Percentiles rank a stretch among this genome's conserved stretches.
Conservation (phyloP, 2,329 filamentous ascomycete genomes). For the Fusarium sp. region DNA sequence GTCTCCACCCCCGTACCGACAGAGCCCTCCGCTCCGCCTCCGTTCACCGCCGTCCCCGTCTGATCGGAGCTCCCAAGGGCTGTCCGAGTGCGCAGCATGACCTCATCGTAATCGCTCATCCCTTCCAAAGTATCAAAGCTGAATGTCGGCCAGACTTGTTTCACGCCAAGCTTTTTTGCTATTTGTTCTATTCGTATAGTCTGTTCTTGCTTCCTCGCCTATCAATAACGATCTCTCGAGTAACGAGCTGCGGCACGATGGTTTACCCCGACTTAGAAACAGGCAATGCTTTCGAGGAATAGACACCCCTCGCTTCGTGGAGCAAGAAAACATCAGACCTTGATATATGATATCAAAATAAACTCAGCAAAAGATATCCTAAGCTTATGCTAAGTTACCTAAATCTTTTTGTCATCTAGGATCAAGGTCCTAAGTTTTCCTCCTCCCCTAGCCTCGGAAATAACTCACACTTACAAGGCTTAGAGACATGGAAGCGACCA, state of each 20-base stretch:
- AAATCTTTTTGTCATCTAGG: background rate
- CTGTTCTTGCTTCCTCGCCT: background rate
- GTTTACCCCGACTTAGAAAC: background rate
- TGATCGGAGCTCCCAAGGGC: constrained; percentile 30
- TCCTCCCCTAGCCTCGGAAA: background rate
- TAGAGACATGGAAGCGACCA: constrained; percentile 2
- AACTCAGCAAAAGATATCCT: background rate
- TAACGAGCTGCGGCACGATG: background rate
- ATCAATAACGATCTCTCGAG: background rate
- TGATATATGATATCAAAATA: background rate
- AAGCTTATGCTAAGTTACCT: background rate
- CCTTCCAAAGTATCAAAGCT: background rate
- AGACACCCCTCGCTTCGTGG: background rate
- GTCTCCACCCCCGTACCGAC: constrained; percentile 39
- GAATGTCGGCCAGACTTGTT: no score
- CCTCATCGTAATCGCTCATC: background rate
- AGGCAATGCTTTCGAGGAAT: background rate
- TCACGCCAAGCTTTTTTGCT: background rate
- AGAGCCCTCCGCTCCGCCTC: constrained; percentile 41
- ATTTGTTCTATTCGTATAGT: background rate
- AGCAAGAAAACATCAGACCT: background rate
- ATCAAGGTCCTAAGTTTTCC: background rate
- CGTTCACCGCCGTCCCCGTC: constrained; percentile 40
- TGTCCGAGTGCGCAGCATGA: constrained; percentile 20
- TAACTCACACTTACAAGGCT: background rate